A percentile compares a stretch with the other conserved stretches of the same genome.
Conservation (phyloP, 2,329 filamentous ascomycete species). For the Pseudogymnoascus sp. region DNA sequence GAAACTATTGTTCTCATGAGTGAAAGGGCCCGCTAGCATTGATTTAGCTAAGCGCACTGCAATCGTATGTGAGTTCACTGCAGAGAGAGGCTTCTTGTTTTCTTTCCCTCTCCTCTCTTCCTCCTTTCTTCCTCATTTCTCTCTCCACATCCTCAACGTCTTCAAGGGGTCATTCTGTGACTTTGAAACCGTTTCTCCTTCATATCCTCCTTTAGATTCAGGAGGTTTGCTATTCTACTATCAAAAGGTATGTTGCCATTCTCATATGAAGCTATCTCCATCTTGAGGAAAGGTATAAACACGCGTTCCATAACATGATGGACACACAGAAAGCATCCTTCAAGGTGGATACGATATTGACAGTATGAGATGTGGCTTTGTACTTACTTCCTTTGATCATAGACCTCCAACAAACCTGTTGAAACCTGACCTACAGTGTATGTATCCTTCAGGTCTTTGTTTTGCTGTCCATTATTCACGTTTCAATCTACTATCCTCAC, state of each 20-base stretch:
- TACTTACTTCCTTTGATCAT: slow-evolving; percentile 6
- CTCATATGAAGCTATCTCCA: neutral
- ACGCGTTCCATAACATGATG: neutral
- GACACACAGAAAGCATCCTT: neutral
- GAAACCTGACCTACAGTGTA: neutral
- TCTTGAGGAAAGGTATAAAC: neutral
- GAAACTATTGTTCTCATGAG: neutral
- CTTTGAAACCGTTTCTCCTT: neutral
- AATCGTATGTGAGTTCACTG: neutral
- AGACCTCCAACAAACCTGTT: neutral
- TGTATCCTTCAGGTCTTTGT: neutral
- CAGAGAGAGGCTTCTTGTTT: neutral
- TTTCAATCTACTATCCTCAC: neutral
- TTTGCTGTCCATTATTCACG: neutral
- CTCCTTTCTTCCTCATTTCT: neutral
- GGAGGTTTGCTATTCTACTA: neutral
- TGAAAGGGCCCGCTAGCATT: neutral
- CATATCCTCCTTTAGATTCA: neutral
- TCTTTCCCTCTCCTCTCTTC: neutral
- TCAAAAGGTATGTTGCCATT: neutral
- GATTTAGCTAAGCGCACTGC: neutral
- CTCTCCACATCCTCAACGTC: neutral
- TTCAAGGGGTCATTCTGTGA: neutral
- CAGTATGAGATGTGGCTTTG: neutral
- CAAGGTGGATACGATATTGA: neutral